Conservation (phyloP, 176 grass and related monocot genomes). For the Lolium perenne region DNA sequence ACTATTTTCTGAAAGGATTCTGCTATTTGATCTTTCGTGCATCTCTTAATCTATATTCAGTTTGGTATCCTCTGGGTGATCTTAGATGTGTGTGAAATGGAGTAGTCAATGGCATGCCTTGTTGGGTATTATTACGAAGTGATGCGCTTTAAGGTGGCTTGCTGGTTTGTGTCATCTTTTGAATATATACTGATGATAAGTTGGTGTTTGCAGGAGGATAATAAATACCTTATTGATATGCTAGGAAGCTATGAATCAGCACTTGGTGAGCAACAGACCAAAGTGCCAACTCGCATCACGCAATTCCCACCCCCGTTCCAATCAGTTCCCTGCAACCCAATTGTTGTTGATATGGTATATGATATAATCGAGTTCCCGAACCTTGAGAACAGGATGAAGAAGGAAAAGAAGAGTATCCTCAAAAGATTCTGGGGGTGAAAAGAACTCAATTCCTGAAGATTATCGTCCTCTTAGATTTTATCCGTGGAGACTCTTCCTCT, state of each 20-base stretch:
- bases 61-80: neutral
- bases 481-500: neutral
- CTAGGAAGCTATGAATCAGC: slow-evolving; percentile 85
- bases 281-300: slow-evolving; percentile 59
- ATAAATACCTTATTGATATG: slow-evolving; percentile 75
- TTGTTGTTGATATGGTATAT: slow-evolving; percentile 94
- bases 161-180: neutral
- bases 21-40: slow-evolving; percentile 17
- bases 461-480: slow-evolving; percentile 9
- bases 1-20: slow-evolving; percentile 7
- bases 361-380: slow-evolving; percentile 81
- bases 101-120: neutral
- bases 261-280: slow-evolving; percentile 66
- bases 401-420: slow-evolving; percentile 91
- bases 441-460: neutral
- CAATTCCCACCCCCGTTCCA: slow-evolving; percentile 82
- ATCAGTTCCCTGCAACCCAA: slow-evolving; percentile 85
- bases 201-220: slow-evolving; percentile 70
- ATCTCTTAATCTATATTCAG: neutral
- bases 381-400: slow-evolving; percentile 95
- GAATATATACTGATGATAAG: slow-evolving; percentile 25
- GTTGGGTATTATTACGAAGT: neutral
- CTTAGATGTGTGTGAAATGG: neutral
- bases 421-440: slow-evolving; percentile 81
- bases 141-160: neutral